A percentile compares a stretch with the other conserved stretches of the same genome.
Evolutionary conservation across 2,329 filamentous ascomycete species (phyloP).

Genomic region (Elsinoe australis): DNA sequence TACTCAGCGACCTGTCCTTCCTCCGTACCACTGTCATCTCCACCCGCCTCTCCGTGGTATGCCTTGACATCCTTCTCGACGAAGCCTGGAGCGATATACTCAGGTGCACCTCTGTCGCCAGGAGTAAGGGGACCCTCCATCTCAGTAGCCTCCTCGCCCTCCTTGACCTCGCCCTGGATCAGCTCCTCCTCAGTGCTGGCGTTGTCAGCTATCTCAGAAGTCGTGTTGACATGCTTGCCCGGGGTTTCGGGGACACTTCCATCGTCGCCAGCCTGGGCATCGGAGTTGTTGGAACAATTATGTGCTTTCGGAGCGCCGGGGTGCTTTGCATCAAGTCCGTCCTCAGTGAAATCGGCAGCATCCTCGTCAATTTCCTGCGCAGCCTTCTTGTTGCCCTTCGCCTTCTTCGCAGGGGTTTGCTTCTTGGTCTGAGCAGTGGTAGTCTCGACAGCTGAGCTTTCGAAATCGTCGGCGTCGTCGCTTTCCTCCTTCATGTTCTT

Average conservation of each 20-base stretch:
- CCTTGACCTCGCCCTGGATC: not conserved
- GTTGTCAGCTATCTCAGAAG: too few relatives aligned
- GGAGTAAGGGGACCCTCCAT: slow-evolving; percentile 4
- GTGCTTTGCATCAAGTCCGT: not conserved
- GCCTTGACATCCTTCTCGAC: too few relatives aligned
- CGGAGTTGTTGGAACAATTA: not conserved
- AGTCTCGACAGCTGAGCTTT: too few relatives aligned
- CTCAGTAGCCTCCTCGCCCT: not conserved
- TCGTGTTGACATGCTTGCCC: not conserved
- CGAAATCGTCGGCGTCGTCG: not conserved
- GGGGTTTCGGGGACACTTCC: not conserved
- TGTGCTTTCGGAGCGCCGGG: not conserved
- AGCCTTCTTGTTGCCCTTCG: not conserved
- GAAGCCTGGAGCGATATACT: too few relatives aligned
- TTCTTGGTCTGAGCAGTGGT: too few relatives aligned
- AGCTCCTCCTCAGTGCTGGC: not conserved
- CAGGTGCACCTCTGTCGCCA: not conserved
- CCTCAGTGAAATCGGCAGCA: not conserved
- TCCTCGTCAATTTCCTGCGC: not conserved
- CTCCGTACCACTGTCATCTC: too few relatives aligned
- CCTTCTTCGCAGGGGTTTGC: not conserved
- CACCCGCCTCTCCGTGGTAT: too few relatives aligned
- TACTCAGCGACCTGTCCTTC: too few relatives aligned
- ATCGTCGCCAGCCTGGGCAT: not conserved
- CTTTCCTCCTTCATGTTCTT: not conserved